These are phyloP conservation scores for Puccinia hordei DNA, from an alignment of 1,284 basidiomycete genomes.

Conservation along the genomic window DNA sequence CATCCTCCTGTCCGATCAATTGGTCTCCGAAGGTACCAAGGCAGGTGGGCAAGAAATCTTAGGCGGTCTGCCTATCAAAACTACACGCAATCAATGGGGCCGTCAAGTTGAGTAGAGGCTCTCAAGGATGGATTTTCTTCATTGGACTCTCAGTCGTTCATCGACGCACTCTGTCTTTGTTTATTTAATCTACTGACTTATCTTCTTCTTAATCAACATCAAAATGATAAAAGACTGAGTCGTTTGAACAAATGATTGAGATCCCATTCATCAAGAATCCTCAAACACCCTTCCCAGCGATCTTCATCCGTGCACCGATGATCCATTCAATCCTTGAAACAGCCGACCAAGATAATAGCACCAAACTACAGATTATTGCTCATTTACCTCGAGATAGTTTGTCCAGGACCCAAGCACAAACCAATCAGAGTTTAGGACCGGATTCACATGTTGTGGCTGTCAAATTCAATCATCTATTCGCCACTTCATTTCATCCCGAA, in stretches of 20 bases:
- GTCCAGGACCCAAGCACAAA: conserved; percentile 55
- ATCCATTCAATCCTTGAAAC: conserved; percentile 52
- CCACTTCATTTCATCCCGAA: conserved; percentile 94
- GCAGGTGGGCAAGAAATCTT: conserved; percentile 84
- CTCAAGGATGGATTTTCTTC: background rate
- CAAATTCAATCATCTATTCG: conserved; percentile 77
- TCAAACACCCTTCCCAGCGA: conserved; percentile 72
- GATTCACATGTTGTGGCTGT: conserved; percentile 76
- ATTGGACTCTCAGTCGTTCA: background rate
- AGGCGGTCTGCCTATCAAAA: conserved; percentile 76
- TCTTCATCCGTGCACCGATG: conserved; percentile 94
- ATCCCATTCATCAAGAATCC: conserved; percentile 70
- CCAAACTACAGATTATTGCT: conserved; percentile 58
- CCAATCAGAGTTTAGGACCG: conserved; percentile 61
- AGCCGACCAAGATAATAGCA: background rate
- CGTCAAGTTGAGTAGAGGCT: conserved; percentile 26
- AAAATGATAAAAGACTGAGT: conserved; percentile 69
- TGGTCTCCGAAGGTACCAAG: conserved; percentile 71
- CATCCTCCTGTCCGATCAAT: conserved; percentile 76
- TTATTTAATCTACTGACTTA: background rate
- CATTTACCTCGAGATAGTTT: conserved; percentile 59
- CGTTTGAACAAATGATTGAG: conserved; percentile 77
- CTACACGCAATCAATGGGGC: conserved; percentile 80
- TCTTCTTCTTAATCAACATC: background rate
- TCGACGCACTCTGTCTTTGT: background rate